These are phyloP conservation scores for Aethionema arabicum DNA, from an alignment of 345 rosid species.

Conservation along the genomic window DNA sequence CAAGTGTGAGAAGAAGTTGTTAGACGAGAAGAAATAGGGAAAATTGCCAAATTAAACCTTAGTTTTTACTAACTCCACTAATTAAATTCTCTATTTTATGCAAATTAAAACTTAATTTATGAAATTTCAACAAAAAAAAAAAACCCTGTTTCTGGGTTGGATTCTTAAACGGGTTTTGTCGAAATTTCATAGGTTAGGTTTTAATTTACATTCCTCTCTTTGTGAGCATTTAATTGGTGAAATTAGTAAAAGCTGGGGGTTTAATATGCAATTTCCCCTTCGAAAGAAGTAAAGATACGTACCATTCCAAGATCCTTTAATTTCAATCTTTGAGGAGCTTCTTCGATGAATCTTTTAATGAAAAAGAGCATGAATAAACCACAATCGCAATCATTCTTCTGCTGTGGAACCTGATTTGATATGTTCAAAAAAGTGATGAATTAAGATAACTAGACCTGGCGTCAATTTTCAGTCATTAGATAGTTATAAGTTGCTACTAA, in stretches of 20 bases:
- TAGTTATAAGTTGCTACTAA: background rate
- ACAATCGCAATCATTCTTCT: slow-evolving; percentile 87
- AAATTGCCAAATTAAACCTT: too few relatives aligned
- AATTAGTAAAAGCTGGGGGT: too few relatives aligned
- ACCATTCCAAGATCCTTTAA: slow-evolving; percentile 76
- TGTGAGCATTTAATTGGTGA: too few relatives aligned
- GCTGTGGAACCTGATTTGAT: slow-evolving; percentile 87
- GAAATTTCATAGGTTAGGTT: too few relatives aligned
- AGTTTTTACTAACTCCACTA: too few relatives aligned
- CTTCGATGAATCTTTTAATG: slow-evolving; percentile 75
- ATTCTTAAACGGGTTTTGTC: too few relatives aligned
- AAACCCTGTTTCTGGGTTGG: too few relatives aligned
- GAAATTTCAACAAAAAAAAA: too few relatives aligned
- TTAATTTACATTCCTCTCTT: too few relatives aligned
- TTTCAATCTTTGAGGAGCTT: slow-evolving; percentile 72
- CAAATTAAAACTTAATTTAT: too few relatives aligned
- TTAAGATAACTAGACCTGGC: background rate
- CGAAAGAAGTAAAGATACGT: slow-evolving; percentile 11
- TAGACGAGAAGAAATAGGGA: background rate
- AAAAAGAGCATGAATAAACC: slow-evolving; percentile 87
- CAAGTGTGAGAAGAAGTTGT: slow-evolving; percentile 3
- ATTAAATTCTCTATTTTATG: too few relatives aligned
- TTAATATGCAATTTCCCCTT: too few relatives aligned
- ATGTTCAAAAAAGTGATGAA: background rate
- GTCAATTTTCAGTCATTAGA: background rate